These are phyloP conservation scores for Hyphopichia wangnamkhiaoensis DNA, from an alignment of 1,139 yeast genomes.

Conservation along the genomic window DNA sequence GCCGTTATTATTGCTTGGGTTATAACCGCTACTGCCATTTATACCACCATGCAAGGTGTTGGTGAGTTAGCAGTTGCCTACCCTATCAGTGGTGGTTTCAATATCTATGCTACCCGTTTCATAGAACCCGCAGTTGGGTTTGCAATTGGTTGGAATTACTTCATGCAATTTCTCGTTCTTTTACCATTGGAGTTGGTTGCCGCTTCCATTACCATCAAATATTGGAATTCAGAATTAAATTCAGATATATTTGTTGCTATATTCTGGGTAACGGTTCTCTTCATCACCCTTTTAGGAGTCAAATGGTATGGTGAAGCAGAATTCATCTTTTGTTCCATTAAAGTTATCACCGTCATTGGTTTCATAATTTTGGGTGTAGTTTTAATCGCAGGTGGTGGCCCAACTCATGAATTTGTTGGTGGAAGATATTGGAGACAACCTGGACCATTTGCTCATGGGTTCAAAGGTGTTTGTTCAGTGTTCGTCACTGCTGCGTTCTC, in stretches of 20 bases:
- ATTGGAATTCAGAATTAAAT: conserved; percentile 38
- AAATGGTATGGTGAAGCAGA: conserved; percentile 49
- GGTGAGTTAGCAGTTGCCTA: conserved; percentile 41
- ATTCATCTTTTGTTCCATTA: conserved; percentile 37
- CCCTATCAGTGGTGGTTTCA: conserved; percentile 43
- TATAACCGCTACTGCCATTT: conserved; percentile 26
- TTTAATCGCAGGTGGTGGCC: conserved; percentile 43
- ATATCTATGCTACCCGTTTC: conserved; percentile 40
- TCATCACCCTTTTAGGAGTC: conserved; percentile 42
- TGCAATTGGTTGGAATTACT: conserved; percentile 48
- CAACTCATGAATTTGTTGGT: conserved; percentile 40
- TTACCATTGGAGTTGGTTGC: conserved; percentile 41
- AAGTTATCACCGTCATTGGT: conserved; percentile 41
- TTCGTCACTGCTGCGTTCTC: conserved; percentile 47
- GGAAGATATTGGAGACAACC: conserved; percentile 42
- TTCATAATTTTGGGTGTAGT: conserved; percentile 44
- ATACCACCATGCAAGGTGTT: conserved; percentile 41
- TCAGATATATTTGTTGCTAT: conserved; percentile 42
- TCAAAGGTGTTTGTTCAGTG: conserved; percentile 42
- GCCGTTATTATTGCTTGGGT: conserved; percentile 58
- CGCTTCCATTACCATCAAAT: conserved; percentile 40
- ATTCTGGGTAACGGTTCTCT: conserved; percentile 36
- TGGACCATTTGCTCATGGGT: conserved; percentile 45
- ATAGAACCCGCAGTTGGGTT: conserved; percentile 44
- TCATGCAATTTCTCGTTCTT: conserved; percentile 38